Base-by-base conservation (phyloP, 208 protist genomes). In the Willaertia magna region DNA sequence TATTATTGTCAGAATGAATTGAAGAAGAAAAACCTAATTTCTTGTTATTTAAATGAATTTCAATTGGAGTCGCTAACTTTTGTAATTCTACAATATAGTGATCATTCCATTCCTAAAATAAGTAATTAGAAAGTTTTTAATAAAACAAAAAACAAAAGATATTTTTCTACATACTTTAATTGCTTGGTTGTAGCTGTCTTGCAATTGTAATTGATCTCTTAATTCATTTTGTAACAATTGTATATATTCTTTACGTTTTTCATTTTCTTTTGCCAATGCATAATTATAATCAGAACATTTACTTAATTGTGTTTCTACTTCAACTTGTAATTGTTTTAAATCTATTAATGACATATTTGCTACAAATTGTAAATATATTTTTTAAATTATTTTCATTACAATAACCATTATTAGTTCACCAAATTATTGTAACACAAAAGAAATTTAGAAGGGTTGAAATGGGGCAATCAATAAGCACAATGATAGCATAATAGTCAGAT, bases 41-140 rank as follows among this genome's bases (percentile, higher is more conserved):
- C 44, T 78, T 78, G 74, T 44, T 78, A 46, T 78, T 78, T 14
- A 78, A 14, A 46, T 78, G 74, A 78, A 78, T 78, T 78, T 78
- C 74, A 26, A 78, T 9, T 26, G 40, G n/a, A 20, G 74, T 78
- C 30, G 42, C 20, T 26, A 47, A 12, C 44, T 46, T 78, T 78
- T 78, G 74, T 9, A 78, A 14, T 26, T 78, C 30, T 42, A 78
- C 74, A 46, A 46, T 42, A 26, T 67, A 67, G 18, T 78, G 42
- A 46, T 42, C 14, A 22, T 78, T 46, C 74, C 74, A 78, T 46
- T 78, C 74, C 74, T 78, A 46, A 47, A 46, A 1, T 46, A 43
- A 30, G 4, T 0, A 18, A 34, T 39, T 9, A 30, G 22, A 18
- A 74, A 40, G 30, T 40, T 43, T 12, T 39, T 3, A 14, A 43